Conservation (phyloP, 140 eudicot genomes). For the Stevia rebaudiana region DNA sequence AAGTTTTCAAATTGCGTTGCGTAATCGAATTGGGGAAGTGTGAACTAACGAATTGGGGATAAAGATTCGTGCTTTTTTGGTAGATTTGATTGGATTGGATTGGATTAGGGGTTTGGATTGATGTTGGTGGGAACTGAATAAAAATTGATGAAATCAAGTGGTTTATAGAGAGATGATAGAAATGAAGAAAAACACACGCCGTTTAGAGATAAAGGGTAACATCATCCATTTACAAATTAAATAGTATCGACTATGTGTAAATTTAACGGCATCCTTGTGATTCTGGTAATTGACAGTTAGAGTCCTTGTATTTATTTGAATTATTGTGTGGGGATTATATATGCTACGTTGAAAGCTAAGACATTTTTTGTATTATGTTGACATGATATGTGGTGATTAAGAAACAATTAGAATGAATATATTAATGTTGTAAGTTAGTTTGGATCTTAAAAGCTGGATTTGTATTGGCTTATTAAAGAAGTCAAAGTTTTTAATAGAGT, state of each 20-base stretch:
- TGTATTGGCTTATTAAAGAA: background rate
- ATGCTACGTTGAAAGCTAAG: background rate
- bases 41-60: background rate
- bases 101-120: slow-evolving; percentile 30
- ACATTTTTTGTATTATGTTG: background rate
- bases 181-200: slow-evolving; percentile 9
- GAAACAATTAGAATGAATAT: background rate
- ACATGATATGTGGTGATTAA: too few relatives aligned
- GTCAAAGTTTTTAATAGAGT: too few relatives aligned
- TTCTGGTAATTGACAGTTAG: background rate
- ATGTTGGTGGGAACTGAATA: slow-evolving; percentile 17
- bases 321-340: background rate
- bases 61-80: slow-evolving; percentile 9
- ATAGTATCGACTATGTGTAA: slow-evolving; percentile 26
- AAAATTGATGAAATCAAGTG: slow-evolving; percentile 12
- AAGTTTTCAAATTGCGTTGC: background rate
- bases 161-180: slow-evolving; percentile 9
- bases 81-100: slow-evolving; percentile 18
- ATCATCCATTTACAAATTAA: slow-evolving; percentile 29
- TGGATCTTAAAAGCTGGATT: background rate
- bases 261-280: slow-evolving; percentile 14
- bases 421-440: background rate
- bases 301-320: slow-evolving; percentile 9
- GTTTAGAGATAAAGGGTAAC: background rate
- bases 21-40: background rate